Conservation (phyloP, 179 eudicot species). For the Gypsophila paniculata region DNA sequence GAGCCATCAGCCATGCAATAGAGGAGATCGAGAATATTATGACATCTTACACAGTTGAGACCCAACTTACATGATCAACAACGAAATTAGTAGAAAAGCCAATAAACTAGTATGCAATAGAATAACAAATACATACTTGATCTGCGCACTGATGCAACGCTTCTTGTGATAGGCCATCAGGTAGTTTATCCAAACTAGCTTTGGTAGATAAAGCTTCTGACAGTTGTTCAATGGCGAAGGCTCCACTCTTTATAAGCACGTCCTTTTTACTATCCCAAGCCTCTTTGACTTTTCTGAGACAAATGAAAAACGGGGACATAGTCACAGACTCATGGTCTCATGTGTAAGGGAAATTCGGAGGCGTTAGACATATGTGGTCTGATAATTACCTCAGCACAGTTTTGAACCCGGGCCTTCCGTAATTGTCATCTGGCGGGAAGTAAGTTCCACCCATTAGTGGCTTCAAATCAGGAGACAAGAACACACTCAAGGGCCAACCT, state of each 20-base stretch:
- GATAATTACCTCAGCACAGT: slow-evolving; percentile 67
- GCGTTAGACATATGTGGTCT: not conserved
- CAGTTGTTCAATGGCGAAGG: slow-evolving; percentile 88
- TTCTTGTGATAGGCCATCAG: slow-evolving; percentile 54
- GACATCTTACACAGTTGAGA: not conserved
- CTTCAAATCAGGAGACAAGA: slow-evolving; percentile 89
- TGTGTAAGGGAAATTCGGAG: not conserved
- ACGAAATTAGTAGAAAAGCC: not conserved
- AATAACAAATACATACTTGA: slow-evolving; percentile 41
- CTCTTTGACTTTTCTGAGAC: slow-evolving; percentile 82
- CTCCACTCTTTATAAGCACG: slow-evolving; percentile 65
- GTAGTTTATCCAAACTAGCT: slow-evolving; percentile 52
- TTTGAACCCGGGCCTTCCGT: slow-evolving; percentile 90
- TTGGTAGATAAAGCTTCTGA: slow-evolving; percentile 76
- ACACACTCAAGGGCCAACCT: slow-evolving; percentile 92
- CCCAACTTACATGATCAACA: not conserved
- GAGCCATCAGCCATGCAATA: too few species aligned
- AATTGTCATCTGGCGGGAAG: slow-evolving; percentile 91
- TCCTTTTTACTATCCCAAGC: slow-evolving; percentile 81
- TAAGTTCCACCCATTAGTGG: slow-evolving; percentile 98
- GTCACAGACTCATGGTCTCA: not conserved
- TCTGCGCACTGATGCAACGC: slow-evolving; percentile 66
- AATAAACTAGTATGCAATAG: not conserved
- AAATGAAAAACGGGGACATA: slow-evolving; percentile 3
- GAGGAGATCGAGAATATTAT: too few species aligned